Conservation (phyloP, 768 basidiomycete species). For the Neoboletus magnificus region DNA sequence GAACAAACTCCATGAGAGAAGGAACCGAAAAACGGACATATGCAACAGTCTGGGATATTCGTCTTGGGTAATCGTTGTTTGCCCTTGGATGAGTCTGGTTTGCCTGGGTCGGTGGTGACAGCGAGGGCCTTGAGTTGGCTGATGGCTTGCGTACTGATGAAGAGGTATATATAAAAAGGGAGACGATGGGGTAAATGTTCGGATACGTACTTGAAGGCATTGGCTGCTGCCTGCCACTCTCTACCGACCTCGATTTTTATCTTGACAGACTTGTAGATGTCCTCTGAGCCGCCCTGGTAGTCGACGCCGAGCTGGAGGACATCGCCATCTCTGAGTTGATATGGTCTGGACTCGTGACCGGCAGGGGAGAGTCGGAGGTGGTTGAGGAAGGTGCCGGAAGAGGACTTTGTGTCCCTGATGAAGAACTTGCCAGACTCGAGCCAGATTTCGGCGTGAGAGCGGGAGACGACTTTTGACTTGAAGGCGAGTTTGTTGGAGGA, state of each 20-base stretch:
- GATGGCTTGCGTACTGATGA: conserved; percentile 61
- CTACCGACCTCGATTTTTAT: conserved; percentile 87
- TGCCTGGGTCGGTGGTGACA: conserved; percentile 30
- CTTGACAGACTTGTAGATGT: conserved; percentile 96
- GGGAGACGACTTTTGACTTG: conserved; percentile 91
- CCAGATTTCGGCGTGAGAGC: conserved; percentile 96
- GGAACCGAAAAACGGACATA: conserved; percentile 57
- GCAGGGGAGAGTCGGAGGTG: conserved; percentile 87
- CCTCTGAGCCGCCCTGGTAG: conserved; percentile 95
- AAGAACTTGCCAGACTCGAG: conserved; percentile 69
- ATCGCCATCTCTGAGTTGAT: conserved; percentile 87
- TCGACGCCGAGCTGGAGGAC: conserved; percentile 94
- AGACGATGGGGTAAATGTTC: background rate
- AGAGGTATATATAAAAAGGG: background rate
- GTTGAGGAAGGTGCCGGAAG: conserved; percentile 93
- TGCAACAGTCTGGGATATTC: conserved; percentile 82
- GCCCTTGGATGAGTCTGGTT: conserved; percentile 17
- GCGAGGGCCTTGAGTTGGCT: conserved; percentile 78
- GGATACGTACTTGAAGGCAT: conserved; percentile 76
- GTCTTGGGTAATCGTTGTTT: conserved; percentile 34
- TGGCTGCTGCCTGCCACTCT: conserved; percentile 86
- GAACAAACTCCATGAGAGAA: background rate
- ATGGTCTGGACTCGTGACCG: conserved; percentile 73
- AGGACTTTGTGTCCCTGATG: conserved; percentile 87
- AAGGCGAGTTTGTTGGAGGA: conserved; percentile 88